Percentiles rank a stretch among this genome's conserved stretches.
These are phyloP conservation scores for Epichloe aotearoae DNA, from an alignment of 2,329 filamentous ascomycete genomes.

Conservation along the genomic window DNA sequence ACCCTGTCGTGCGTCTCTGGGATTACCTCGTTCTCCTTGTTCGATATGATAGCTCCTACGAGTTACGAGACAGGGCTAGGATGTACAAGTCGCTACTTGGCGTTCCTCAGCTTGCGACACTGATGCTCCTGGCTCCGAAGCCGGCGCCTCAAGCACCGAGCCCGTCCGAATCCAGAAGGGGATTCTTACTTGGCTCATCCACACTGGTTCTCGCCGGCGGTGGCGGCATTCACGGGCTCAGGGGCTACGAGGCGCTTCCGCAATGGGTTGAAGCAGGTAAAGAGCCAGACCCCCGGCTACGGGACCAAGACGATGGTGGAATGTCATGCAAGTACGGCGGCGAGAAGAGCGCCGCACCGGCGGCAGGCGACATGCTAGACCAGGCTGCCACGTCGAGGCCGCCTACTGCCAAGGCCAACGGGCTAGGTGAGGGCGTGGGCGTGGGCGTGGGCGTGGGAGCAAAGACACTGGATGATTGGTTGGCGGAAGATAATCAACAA, in stretches of 20 bases:
- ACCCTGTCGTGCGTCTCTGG: slow-evolving; percentile 69
- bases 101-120: slow-evolving; percentile 73
- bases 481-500: slow-evolving; percentile 57
- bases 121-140: slow-evolving; percentile 87
- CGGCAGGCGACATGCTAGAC: slow-evolving; percentile 53
- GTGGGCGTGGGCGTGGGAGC: slow-evolving; percentile 36
- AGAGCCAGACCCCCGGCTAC: slow-evolving; percentile 65
- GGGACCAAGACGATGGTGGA: slow-evolving; percentile 40
- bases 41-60: slow-evolving; percentile 88
- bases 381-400: slow-evolving; percentile 29
- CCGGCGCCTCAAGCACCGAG: slow-evolving; percentile 83
- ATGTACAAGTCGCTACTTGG: slow-evolving; percentile 76
- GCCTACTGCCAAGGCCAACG: slow-evolving; percentile 35
- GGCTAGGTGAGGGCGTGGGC: slow-evolving; percentile 35
- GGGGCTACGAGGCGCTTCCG: slow-evolving; percentile 68
- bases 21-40: slow-evolving; percentile 73
- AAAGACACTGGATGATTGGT: slow-evolving; percentile 87
- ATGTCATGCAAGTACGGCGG: slow-evolving; percentile 18
- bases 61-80: slow-evolving; percentile 80
- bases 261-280: slow-evolving; percentile 70
- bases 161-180: slow-evolving; percentile 71
- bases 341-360: slow-evolving; percentile 26
- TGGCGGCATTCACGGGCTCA: slow-evolving; percentile 57
- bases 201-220: slow-evolving; percentile 74
- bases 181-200: slow-evolving; percentile 68